Conservation (phyloP, 495 filamentous ascomycete genomes). For the Lasiosphaeria hispida region DNA sequence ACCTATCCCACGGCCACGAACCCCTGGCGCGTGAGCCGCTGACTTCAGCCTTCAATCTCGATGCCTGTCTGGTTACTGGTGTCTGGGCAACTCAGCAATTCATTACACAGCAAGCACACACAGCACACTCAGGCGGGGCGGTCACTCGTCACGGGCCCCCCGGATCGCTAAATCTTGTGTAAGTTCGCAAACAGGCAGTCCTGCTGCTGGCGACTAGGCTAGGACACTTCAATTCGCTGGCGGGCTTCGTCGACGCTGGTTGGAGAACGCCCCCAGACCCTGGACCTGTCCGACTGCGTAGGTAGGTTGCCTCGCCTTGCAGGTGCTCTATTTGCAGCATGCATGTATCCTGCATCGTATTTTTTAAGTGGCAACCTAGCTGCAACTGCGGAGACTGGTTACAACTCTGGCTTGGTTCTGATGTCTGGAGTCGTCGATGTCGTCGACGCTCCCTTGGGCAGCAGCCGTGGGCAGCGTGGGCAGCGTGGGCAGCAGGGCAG, state of each 20-base stretch:
- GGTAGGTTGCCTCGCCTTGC: conserved; percentile 13
- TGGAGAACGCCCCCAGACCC: conserved; percentile 11
- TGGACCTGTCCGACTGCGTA: conserved; percentile 12
- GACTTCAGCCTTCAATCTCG: too few species aligned
- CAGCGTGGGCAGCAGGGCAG: too few species aligned
- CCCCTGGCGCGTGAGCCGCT: too few species aligned
- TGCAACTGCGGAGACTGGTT: conserved; percentile 8
- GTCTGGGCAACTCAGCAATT: too few species aligned
- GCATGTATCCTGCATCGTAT: conserved; percentile 24
- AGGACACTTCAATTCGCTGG: neutral
- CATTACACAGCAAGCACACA: too few species aligned
- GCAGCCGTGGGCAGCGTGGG: too few species aligned
- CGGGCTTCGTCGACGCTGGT: conserved; percentile 4
- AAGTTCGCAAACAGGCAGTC: neutral
- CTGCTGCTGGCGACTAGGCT: neutral
- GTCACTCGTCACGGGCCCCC: too few species aligned
- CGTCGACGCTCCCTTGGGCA: too few species aligned
- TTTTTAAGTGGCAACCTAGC: conserved; percentile 19
- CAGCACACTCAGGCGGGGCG: too few species aligned
- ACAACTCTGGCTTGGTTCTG: neutral
- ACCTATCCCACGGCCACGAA: too few species aligned
- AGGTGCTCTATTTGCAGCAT: conserved; percentile 30
- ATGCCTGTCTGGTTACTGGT: too few species aligned
- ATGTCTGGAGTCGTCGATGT: neutral
- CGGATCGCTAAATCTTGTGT: too few species aligned